Percentiles rank a stretch among this genome's conserved stretches.
Evolutionary conservation across 495 filamentous ascomycete genomes (phyloP).

Genomic region (Penicillium coffeae): DNA sequence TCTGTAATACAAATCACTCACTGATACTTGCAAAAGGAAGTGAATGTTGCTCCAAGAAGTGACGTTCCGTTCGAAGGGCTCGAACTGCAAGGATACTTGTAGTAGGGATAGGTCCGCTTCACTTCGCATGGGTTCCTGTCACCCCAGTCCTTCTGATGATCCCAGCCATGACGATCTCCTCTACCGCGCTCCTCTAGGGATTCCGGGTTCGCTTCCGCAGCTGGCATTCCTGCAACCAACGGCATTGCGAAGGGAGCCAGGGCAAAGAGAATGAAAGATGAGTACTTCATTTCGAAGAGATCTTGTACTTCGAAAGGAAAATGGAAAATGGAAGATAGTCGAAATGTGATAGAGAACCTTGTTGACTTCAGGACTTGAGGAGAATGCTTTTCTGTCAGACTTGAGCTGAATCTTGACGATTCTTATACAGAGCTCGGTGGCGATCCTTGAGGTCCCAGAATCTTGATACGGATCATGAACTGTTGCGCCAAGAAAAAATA

Average conservation of each 20-base stretch:
- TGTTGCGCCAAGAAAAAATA: neutral
- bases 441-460: neutral
- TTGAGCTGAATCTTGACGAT: neutral
- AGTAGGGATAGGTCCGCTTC: conserved; percentile 8
- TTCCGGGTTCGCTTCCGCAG: conserved; percentile 3
- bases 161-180: neutral
- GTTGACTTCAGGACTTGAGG: no score
- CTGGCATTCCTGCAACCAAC: neutral
- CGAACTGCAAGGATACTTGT: conserved; percentile 9
- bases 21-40: conserved; percentile 8
- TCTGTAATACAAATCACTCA: neutral
- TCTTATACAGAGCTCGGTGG: neutral
- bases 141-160: neutral
- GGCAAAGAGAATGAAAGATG: conserved; percentile 1
- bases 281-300: conserved; percentile 11
- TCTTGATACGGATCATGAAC: neutral
- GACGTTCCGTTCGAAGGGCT: conserved; percentile 7
- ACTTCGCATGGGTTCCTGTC: conserved; percentile 8
- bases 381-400: no score
- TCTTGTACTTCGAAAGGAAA: no score
- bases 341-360: neutral
- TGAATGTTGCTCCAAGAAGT: conserved; percentile 6
- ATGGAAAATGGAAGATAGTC: neutral
- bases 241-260: conserved; percentile 4
- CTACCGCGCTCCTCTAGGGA: conserved; percentile 3